These are phyloP conservation scores for Chrysoporthe puriensis DNA, from an alignment of 2,329 filamentous ascomycete species.

Conservation along the genomic window DNA sequence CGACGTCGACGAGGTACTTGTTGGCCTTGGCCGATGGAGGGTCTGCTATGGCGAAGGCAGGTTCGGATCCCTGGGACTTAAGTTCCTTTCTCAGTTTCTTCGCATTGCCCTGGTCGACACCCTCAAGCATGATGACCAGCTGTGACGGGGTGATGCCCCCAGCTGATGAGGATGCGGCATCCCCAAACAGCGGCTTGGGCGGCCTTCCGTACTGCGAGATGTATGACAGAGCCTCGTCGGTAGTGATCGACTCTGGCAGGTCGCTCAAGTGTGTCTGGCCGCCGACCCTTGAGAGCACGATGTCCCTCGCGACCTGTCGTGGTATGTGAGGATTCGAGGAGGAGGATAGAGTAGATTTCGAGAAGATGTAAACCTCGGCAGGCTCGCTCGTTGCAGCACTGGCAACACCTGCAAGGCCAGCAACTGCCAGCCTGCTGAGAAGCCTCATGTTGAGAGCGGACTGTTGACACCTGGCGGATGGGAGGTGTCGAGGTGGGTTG, in stretches of 20 bases:
- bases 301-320: constrained; percentile 58
- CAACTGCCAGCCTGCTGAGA: constrained; percentile 36
- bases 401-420: constrained; percentile 38
- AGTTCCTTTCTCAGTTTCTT: constrained; percentile 47
- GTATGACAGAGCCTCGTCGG: constrained; percentile 56
- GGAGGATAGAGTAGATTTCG: constrained; percentile 37
- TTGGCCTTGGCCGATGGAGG: constrained; percentile 49
- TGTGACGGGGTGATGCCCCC: constrained; percentile 47
- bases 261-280: constrained; percentile 52
- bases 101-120: constrained; percentile 52
- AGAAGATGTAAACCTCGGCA: constrained; percentile 60
- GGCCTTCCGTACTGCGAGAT: constrained; percentile 64
- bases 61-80: constrained; percentile 39
- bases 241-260: constrained; percentile 48
- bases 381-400: constrained; percentile 43
- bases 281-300: constrained; percentile 61
- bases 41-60: constrained; percentile 54
- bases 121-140: constrained; percentile 63
- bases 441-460: constrained; percentile 37
- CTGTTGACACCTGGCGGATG: constrained; percentile 3
- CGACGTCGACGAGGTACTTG: constrained; percentile 46
- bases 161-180: constrained; percentile 32
- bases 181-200: constrained; percentile 54
- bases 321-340: constrained; percentile 48
- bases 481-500: constrained; percentile 8